Percentiles rank a stretch among this genome's conserved stretches.
These are phyloP conservation scores for Leccinum huronense DNA, from an alignment of 1,284 basidiomycete genomes.

Conservation along the genomic window DNA sequence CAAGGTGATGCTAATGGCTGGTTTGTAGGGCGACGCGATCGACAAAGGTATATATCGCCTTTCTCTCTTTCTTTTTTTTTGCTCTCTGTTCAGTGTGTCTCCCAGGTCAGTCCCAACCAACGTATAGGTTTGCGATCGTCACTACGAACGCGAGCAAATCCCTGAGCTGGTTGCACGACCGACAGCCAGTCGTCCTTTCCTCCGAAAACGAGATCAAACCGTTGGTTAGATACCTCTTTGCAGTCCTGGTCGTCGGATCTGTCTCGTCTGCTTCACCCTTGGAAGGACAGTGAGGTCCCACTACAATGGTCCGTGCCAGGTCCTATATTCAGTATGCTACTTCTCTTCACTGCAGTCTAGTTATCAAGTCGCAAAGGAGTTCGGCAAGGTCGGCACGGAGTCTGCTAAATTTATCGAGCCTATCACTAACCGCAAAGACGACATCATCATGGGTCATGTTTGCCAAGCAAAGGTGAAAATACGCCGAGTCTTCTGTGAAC, in stretches of 20 bases:
- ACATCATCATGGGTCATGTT: constrained; percentile 82
- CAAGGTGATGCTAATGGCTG: constrained; percentile 81
- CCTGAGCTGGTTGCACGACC: constrained; percentile 82
- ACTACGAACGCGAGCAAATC: constrained; percentile 75
- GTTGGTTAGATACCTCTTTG: constrained; percentile 79
- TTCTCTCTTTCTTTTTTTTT: not conserved
- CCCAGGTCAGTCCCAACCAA: constrained; percentile 53
- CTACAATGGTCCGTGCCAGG: constrained; percentile 63
- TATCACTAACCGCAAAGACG: constrained; percentile 76
- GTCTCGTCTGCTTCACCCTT: constrained; percentile 66
- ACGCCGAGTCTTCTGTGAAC: constrained; percentile 22
- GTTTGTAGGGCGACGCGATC: constrained; percentile 76
- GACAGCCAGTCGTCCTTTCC: constrained; percentile 87
- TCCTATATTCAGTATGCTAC: not conserved
- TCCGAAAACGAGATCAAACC: constrained; percentile 54
- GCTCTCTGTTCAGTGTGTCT: not conserved
- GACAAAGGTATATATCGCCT: constrained; percentile 51
- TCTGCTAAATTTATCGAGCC: constrained; percentile 83
- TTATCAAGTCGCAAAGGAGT: constrained; percentile 85
- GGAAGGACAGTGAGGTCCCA: constrained; percentile 48
- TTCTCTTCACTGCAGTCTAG: constrained; percentile 38
- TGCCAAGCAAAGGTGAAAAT: constrained; percentile 52
- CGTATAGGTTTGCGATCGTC: constrained; percentile 88
- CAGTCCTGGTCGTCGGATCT: constrained; percentile 62
- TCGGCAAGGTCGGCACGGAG: constrained; percentile 88